These are phyloP conservation scores for Monosporozyma aerobia DNA, from an alignment of 805 yeast species.

Conservation along the genomic window DNA sequence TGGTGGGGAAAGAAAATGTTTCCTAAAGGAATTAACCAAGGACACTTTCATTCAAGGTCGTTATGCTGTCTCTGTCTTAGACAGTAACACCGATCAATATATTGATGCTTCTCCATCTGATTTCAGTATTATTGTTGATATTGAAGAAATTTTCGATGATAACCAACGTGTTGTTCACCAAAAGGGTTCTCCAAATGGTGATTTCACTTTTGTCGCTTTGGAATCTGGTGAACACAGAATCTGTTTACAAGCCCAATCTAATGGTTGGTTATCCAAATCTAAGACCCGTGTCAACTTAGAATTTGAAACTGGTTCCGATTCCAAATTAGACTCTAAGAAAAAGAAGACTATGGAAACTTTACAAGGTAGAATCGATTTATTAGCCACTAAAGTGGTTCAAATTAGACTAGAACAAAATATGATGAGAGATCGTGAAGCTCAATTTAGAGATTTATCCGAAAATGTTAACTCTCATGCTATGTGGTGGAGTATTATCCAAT, in stretches of 20 bases:
- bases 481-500: slow-evolving; percentile 64
- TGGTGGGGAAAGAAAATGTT: slow-evolving; percentile 46
- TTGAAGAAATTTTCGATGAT: slow-evolving; percentile 65
- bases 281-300: slow-evolving; percentile 53
- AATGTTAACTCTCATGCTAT: slow-evolving; percentile 59
- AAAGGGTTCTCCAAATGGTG: slow-evolving; percentile 55
- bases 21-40: slow-evolving; percentile 44
- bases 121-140: slow-evolving; percentile 34
- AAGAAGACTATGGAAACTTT: slow-evolving; percentile 45
- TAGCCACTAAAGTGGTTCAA: slow-evolving; percentile 48
- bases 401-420: slow-evolving; percentile 57
- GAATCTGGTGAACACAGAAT: slow-evolving; percentile 75
- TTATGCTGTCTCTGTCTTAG: slow-evolving; percentile 40
- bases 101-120: slow-evolving; percentile 26
- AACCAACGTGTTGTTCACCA: slow-evolving; percentile 68
- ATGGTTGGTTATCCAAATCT: slow-evolving; percentile 56
- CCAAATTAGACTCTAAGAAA: slow-evolving; percentile 59
- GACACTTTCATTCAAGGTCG: slow-evolving; percentile 42
- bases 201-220: slow-evolving; percentile 62
- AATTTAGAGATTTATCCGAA: slow-evolving; percentile 65
- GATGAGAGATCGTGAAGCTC: slow-evolving; percentile 67
- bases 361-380: slow-evolving; percentile 46
- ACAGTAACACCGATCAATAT: slow-evolving; percentile 31
- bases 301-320: slow-evolving; percentile 57
- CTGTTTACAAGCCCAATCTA: slow-evolving; percentile 46